These are phyloP conservation scores for Triangularia verruculosa DNA, from an alignment of 2,329 filamentous ascomycete genomes.

Conservation along the genomic window DNA sequence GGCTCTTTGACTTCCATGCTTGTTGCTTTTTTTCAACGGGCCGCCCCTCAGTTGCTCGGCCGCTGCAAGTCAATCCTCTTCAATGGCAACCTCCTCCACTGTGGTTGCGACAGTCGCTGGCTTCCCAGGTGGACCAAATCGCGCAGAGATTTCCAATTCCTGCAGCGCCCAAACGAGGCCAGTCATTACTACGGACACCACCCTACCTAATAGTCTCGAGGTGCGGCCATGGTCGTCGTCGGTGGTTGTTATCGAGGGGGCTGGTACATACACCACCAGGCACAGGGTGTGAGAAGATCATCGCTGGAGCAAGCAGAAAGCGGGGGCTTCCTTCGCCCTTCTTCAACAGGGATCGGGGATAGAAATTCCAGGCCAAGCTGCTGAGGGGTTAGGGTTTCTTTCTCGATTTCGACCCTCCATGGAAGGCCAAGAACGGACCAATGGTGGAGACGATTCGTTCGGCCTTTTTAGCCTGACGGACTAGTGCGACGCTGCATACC, in stretches of 20 bases:
- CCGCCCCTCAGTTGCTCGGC: slow-evolving; percentile 1
- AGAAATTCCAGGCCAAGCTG: not conserved
- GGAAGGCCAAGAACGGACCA: not conserved
- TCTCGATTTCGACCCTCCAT: not conserved
- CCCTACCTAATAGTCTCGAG: not conserved
- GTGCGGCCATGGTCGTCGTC: not conserved
- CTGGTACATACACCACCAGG: not conserved
- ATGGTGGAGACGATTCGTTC: not conserved
- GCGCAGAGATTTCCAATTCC: not conserved
- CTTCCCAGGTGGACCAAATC: not conserved
- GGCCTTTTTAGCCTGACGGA: slow-evolving; percentile 1
- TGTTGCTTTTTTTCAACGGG: slow-evolving; percentile 4
- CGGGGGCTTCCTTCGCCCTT: not conserved
- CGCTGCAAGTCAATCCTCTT: not conserved
- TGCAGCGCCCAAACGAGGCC: not conserved
- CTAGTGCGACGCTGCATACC: slow-evolving; percentile 4
- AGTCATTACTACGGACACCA: not conserved
- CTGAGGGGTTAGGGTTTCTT: slow-evolving; percentile 5
- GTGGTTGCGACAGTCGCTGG: not conserved
- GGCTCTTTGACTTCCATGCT: not conserved
- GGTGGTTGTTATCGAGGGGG: not conserved
- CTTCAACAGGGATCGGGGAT: slow-evolving; percentile 7
- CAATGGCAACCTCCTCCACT: not conserved
- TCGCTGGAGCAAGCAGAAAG: not conserved
- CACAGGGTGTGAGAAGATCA: not conserved